These are phyloP conservation scores for Fusarium odoratissimum DNA, from an alignment of 2,329 filamentous ascomycete genomes.

Conservation along the genomic window DNA sequence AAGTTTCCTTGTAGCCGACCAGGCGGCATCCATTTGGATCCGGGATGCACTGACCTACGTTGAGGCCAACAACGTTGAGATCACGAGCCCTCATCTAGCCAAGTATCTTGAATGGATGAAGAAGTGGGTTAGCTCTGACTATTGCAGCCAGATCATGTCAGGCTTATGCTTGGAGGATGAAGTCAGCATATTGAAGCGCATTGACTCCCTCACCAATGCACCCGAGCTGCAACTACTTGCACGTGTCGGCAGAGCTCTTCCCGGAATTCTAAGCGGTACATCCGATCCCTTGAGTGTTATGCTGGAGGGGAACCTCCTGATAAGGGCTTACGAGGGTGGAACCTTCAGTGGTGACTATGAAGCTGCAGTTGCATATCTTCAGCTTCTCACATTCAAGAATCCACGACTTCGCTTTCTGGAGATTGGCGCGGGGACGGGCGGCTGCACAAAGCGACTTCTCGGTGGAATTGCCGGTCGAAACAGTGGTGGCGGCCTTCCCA, in stretches of 20 bases:
- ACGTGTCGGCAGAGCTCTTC: constrained; percentile 1
- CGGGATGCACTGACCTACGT: not conserved
- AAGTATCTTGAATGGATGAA: constrained; percentile 16
- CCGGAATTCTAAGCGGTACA: not conserved
- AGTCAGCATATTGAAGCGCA: not conserved
- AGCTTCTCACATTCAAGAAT: constrained; percentile 9
- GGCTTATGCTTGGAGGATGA: not conserved
- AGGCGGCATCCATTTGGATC: constrained; percentile 9
- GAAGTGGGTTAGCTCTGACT: constrained; percentile 2
- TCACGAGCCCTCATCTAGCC: constrained; percentile 2
- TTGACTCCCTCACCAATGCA: not conserved
- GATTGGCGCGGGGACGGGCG: constrained; percentile 1
- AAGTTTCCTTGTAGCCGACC: not conserved
- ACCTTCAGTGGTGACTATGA: constrained; percentile 10
- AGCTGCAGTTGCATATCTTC: constrained; percentile 9
- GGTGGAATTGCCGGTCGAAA: not conserved
- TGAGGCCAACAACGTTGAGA: not conserved
- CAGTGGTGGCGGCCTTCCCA: not conserved
- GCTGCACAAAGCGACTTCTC: constrained; percentile 7
- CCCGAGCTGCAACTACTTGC: constrained; percentile 3
- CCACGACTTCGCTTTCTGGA: constrained; percentile 2
- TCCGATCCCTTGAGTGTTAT: constrained; percentile 1
- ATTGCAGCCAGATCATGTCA: constrained; percentile 5
- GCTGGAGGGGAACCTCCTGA: not conserved
- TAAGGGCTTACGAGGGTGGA: constrained; percentile 5